phyloP scores from a whole-genome alignment of 305 asterid species.

The Fraxinus floribunda region DNA sequence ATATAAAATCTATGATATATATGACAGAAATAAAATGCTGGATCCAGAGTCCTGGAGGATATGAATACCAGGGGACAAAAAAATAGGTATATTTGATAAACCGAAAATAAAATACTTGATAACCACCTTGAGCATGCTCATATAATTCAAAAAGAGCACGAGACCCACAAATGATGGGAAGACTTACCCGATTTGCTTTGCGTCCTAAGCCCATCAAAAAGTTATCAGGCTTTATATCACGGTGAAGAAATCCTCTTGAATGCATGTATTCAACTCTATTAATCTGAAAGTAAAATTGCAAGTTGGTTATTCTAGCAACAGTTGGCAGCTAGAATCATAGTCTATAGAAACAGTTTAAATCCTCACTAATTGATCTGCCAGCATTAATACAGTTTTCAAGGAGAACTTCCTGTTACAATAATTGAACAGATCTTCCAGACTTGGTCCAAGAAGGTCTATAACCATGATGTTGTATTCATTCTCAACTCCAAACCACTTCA shows the following conservation, averaged over 20 bases:
- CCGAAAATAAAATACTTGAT: not conserved
- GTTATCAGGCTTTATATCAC: conserved; percentile 62
- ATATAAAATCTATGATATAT: not conserved
- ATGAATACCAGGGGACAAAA: not conserved
- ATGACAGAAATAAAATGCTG: not conserved
- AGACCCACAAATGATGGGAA: not conserved
- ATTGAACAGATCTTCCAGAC: conserved; percentile 62
- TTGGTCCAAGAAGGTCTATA: conserved; percentile 62
- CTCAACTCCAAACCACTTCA: conserved; percentile 61
- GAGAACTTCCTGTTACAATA: conserved; percentile 54
- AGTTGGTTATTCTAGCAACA: not conserved
- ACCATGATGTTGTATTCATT: conserved; percentile 58
- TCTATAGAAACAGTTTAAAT: not conserved
- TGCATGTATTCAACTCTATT: conserved; percentile 68
- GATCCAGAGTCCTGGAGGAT: not conserved
- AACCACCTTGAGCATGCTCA: not conserved
- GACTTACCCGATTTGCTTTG: conserved; percentile 54
- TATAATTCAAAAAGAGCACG: not conserved
- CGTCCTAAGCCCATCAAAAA: conserved; percentile 60
- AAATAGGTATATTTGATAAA: not conserved
- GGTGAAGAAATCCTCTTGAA: conserved; percentile 61
- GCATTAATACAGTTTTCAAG: conserved; percentile 56
- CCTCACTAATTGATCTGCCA: conserved; percentile 57
- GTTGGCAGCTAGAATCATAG: not conserved
- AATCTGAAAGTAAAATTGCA: conserved; percentile 31